phyloP scores from a whole-genome alignment of 495 filamentous ascomycete species.

The Talaromyces proteolyticus region DNA sequence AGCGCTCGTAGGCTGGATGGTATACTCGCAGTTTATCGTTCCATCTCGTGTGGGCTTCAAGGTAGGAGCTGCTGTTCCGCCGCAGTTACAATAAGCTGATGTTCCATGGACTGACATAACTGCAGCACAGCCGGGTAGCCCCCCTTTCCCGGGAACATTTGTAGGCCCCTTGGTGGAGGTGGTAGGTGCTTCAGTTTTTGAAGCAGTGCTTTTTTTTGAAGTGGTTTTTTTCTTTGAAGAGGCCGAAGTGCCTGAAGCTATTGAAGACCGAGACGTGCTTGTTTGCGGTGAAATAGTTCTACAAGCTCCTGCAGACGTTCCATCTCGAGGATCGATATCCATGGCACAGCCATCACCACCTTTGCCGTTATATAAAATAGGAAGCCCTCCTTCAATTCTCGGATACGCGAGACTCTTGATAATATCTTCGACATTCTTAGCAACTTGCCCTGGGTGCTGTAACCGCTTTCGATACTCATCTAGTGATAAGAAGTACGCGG shows the following conservation, averaged over 20 bases:
- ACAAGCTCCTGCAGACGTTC: not conserved
- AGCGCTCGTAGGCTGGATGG: not conserved
- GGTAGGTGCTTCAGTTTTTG: no score
- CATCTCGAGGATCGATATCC: not conserved
- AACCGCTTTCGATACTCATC: not conserved
- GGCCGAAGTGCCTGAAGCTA: no score
- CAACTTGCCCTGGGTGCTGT: not conserved
- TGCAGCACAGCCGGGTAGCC: not conserved
- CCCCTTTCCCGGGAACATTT: not conserved
- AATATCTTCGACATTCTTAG: not conserved
- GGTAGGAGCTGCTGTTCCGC: not conserved
- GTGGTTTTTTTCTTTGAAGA: no score
- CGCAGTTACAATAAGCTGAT: not conserved
- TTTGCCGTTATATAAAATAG: not conserved
- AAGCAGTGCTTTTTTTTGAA: no score
- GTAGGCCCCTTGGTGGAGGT: no score
- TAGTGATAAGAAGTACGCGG: not conserved
- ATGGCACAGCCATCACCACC: not conserved
- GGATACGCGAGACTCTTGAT: not conserved
- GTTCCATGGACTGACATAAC: not conserved
- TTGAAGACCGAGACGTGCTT: no score
- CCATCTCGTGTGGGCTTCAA: not conserved
- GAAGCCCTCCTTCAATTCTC: not conserved
- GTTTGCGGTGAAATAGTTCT: no score
- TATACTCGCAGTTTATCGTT: not conserved